These are phyloP conservation scores for Persicaria tinctoria DNA, from an alignment of 148 eudicot genomes.

Conservation along the genomic window DNA sequence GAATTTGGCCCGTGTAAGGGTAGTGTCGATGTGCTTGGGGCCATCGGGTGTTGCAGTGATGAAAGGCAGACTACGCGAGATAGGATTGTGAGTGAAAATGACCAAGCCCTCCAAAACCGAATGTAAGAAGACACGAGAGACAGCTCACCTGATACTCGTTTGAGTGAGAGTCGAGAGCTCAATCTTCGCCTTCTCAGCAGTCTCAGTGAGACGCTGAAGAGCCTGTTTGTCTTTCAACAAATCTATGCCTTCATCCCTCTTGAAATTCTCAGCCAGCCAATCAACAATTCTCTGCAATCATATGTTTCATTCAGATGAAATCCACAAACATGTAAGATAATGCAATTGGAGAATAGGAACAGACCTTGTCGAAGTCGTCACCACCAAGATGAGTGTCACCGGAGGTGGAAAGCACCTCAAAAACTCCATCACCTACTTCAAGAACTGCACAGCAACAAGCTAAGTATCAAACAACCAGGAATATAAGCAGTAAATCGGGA, in stretches of 20 bases:
- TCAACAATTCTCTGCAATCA: constrained; percentile 56
- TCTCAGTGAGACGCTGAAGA: constrained; percentile 63
- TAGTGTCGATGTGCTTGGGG: constrained; percentile 86
- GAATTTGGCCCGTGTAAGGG: constrained; percentile 70
- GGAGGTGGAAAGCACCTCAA: constrained; percentile 66
- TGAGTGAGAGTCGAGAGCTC: constrained; percentile 69
- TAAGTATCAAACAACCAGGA: background rate
- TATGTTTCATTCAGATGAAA: background rate
- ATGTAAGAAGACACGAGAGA: no score
- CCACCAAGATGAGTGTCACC: constrained; percentile 77
- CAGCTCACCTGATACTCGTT: constrained; percentile 47
- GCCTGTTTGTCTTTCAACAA: constrained; percentile 66
- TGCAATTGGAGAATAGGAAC: background rate
- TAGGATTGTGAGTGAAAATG: background rate
- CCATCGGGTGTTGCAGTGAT: constrained; percentile 93
- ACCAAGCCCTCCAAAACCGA: no score
- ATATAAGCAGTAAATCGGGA: background rate
- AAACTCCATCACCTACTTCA: constrained; percentile 79
- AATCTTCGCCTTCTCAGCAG: constrained; percentile 72
- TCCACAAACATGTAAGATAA: background rate
- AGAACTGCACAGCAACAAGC: constrained; percentile 37
- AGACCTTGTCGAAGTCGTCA: constrained; percentile 72
- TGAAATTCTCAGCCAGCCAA: constrained; percentile 57
- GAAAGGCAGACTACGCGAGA: constrained; percentile 52
- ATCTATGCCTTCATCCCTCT: constrained; percentile 58